Evolutionary conservation across 305 asterid genomes (phyloP).

Genomic region (Withania somnifera): DNA sequence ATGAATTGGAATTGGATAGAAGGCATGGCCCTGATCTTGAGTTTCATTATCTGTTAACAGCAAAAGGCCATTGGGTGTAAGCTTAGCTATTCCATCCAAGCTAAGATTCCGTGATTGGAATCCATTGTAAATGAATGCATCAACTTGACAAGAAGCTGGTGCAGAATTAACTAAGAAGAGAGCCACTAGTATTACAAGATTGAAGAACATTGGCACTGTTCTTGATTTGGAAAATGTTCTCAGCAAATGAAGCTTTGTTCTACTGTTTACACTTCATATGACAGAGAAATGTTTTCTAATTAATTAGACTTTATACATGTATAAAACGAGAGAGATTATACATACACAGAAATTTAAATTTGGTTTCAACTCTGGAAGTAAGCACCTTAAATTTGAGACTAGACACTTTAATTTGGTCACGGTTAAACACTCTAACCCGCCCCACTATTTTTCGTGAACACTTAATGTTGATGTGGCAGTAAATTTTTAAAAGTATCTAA

Average conservation of each 20-base stretch:
- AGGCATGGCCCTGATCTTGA: constrained; percentile 23
- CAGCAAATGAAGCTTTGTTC: neutral
- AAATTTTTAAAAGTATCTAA: no score
- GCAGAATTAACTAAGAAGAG: neutral
- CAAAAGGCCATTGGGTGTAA: constrained; percentile 15
- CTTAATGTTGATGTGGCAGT: no score
- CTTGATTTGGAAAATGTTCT: neutral
- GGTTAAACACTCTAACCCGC: no score
- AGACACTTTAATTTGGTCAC: no score
- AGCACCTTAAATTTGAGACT: no score
- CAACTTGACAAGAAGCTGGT: neutral
- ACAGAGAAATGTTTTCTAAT: no score
- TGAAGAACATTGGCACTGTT: neutral
- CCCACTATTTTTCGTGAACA: no score
- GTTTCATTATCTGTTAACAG: constrained; percentile 11
- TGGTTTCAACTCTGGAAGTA: no score
- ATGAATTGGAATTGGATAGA: constrained; percentile 11
- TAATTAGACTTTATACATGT: no score
- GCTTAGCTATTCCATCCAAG: constrained; percentile 10
- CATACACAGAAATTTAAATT: no score
- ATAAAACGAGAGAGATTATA: no score
- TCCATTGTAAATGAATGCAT: constrained; percentile 12
- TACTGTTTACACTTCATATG: neutral
- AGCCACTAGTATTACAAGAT: neutral
- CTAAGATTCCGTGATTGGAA: neutral